Conservation (phyloP, 805 yeast species). For the Alloascoidea africana region DNA sequence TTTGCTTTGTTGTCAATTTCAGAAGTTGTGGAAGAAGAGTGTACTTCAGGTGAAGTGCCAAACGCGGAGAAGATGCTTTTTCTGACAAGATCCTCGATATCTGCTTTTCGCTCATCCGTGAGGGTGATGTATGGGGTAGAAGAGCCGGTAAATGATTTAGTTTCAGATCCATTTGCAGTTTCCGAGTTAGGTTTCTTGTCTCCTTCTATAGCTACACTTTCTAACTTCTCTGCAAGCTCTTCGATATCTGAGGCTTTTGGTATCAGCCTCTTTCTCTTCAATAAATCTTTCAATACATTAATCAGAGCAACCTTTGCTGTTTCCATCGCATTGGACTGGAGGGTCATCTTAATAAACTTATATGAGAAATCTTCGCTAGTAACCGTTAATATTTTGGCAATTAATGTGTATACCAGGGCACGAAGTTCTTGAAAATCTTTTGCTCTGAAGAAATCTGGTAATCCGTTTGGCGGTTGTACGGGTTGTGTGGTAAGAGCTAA, state of each 20-base stretch:
- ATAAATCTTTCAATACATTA: constrained; percentile 53
- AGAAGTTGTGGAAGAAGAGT: too few relatives aligned
- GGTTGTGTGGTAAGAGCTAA: constrained; percentile 22
- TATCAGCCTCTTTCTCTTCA: constrained; percentile 16
- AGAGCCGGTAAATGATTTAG: not conserved
- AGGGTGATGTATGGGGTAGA: not conserved
- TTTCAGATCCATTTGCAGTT: not conserved
- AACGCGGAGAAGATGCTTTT: too few relatives aligned
- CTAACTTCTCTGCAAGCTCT: not conserved
- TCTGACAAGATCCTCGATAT: not conserved
- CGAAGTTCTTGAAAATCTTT: constrained; percentile 37
- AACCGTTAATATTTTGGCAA: constrained; percentile 54
- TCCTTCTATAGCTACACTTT: not conserved
- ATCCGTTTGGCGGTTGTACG: constrained; percentile 21
- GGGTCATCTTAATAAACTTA: not conserved
- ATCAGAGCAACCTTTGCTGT: constrained; percentile 22
- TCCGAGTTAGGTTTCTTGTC: not conserved
- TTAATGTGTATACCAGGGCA: constrained; percentile 43
- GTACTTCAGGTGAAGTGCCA: too few relatives aligned
- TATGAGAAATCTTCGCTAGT: constrained; percentile 11
- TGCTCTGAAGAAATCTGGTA: constrained; percentile 47
- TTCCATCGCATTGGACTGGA: not conserved
- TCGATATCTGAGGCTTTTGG: not conserved
- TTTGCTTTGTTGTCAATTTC: too few relatives aligned
- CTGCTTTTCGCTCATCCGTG: not conserved